These are phyloP conservation scores for Trichoderma pleuroti DNA, from an alignment of 2,329 filamentous ascomycete genomes.

Conservation along the genomic window DNA sequence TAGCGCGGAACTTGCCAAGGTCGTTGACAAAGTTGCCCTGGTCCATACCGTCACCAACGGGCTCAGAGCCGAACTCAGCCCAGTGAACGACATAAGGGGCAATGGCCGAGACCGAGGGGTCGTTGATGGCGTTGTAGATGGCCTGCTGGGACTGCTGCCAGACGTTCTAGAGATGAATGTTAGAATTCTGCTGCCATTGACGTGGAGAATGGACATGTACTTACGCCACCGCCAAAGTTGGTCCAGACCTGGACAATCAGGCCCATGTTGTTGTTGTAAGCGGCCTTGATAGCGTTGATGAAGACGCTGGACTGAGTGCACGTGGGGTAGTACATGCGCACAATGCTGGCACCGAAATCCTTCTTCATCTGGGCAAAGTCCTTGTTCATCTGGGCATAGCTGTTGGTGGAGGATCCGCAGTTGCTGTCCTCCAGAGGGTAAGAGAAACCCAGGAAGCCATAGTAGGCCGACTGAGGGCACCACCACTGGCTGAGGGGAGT, in stretches of 20 bases:
- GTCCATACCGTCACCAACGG: slow-evolving; percentile 25
- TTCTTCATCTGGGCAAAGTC: slow-evolving; percentile 25
- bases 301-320: slow-evolving; percentile 23
- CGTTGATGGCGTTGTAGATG: slow-evolving; percentile 23
- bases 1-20: slow-evolving; percentile 21
- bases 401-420: slow-evolving; percentile 19
- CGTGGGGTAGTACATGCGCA: slow-evolving; percentile 25
- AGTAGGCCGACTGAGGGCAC: slow-evolving; percentile 24
- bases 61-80: slow-evolving; percentile 25
- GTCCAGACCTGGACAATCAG: slow-evolving; percentile 25
- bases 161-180: slow-evolving; percentile 5
- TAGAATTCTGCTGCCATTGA: background rate
- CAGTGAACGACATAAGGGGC: slow-evolving; percentile 24
- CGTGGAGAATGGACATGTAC: background rate
- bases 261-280: slow-evolving; percentile 23
- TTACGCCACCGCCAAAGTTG: slow-evolving; percentile 24
- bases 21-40: slow-evolving; percentile 22
- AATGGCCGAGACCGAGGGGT: slow-evolving; percentile 19
- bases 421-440: slow-evolving; percentile 24
- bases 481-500: slow-evolving; percentile 22
- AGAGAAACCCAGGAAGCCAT: slow-evolving; percentile 25
- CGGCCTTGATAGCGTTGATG: slow-evolving; percentile 23
- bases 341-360: slow-evolving; percentile 23
- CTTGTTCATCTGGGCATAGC: slow-evolving; percentile 22
- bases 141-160: slow-evolving; percentile 24